Conservation (phyloP, 148 eudicot genomes). For the Rhododendron mucronatum region DNA sequence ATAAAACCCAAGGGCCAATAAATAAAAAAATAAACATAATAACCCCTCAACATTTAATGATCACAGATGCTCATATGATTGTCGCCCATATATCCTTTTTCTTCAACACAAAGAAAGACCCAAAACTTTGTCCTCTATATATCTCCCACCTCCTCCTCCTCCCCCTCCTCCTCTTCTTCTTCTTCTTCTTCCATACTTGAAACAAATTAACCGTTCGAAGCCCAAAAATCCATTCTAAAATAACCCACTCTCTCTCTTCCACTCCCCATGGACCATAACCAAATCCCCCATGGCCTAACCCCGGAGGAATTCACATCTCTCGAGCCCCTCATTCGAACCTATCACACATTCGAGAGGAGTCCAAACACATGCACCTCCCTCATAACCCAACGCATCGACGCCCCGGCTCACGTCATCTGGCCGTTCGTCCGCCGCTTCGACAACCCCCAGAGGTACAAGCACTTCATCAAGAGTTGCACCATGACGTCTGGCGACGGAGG, state of each 20-base stretch:
- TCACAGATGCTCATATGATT: not conserved
- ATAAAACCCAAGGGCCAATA: not conserved
- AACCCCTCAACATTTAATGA: not conserved
- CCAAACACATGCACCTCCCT: constrained; percentile 79
- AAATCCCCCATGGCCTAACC: constrained; percentile 46
- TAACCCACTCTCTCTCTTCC: not conserved
- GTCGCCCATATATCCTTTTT: not conserved
- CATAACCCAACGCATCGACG: constrained; percentile 65
- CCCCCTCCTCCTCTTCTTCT: not conserved
- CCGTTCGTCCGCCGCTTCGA: constrained; percentile 64
- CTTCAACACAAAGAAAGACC: constrained; percentile 8
- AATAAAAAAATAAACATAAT: not conserved
- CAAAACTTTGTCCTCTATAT: not conserved
- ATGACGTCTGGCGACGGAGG: constrained; percentile 51
- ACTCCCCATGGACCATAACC: constrained; percentile 8
- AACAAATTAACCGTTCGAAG: not conserved
- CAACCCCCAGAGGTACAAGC: constrained; percentile 81
- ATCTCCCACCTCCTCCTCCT: not conserved
- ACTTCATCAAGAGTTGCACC: constrained; percentile 76
- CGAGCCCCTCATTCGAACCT: constrained; percentile 38
- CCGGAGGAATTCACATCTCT: constrained; percentile 42
- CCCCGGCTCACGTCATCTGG: constrained; percentile 65
- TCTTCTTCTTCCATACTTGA: not conserved
- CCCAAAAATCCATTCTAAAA: not conserved
- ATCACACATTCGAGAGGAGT: constrained; percentile 49